Conservation (phyloP, 2,329 filamentous ascomycete species). For the Colletotrichum agaves region DNA sequence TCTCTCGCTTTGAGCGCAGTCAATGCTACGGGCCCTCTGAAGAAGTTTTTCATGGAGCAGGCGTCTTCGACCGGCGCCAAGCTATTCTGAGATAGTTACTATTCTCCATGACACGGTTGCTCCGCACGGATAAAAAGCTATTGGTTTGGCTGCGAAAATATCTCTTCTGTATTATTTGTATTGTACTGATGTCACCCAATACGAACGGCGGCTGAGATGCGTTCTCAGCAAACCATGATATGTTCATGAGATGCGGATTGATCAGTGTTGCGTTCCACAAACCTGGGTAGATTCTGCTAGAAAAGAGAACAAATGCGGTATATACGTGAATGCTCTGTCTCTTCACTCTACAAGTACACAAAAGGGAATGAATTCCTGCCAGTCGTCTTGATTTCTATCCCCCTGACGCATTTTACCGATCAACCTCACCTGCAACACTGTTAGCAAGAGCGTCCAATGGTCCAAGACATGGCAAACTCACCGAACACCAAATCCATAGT, state of each 20-base stretch:
- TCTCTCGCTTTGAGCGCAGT: slow-evolving; percentile 82
- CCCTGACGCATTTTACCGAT: slow-evolving; percentile 57
- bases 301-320: slow-evolving; percentile 39
- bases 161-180: slow-evolving; percentile 11
- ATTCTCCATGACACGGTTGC: slow-evolving; percentile 22
- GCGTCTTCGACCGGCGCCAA: slow-evolving; percentile 66
- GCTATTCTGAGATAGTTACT: slow-evolving; percentile 45
- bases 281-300: slow-evolving; percentile 19
- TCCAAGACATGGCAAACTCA: slow-evolving; percentile 53
- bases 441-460: slow-evolving; percentile 45
- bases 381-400: slow-evolving; percentile 30
- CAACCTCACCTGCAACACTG: slow-evolving; percentile 65
- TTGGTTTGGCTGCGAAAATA: not conserved
- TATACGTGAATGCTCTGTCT: slow-evolving; percentile 41
- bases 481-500: slow-evolving; percentile 92
- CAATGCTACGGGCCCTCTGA: slow-evolving; percentile 78
- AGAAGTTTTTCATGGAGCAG: slow-evolving; percentile 86
- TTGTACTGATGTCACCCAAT: not conserved
- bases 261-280: not conserved
- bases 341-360: slow-evolving; percentile 43
- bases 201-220: not conserved
- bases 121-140: not conserved
- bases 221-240: not conserved
- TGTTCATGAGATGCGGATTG: not conserved
- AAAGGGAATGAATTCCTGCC: slow-evolving; percentile 36